These are phyloP conservation scores for Russula sp. DNA, from an alignment of 768 basidiomycete species.

Conservation along the genomic window DNA sequence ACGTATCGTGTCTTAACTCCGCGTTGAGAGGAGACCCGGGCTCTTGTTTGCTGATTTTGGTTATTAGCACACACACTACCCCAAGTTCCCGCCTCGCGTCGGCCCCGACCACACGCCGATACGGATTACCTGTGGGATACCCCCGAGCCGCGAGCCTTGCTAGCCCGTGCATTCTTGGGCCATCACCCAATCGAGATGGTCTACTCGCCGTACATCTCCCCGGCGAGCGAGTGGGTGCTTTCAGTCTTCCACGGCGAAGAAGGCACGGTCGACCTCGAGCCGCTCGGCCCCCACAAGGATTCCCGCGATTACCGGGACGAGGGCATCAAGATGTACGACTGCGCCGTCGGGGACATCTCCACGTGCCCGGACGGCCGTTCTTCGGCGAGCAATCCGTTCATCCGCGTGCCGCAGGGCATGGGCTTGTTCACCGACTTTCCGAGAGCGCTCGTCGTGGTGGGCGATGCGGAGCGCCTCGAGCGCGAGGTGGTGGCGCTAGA, in stretches of 20 bases:
- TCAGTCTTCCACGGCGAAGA: conserved; percentile 31
- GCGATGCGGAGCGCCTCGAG: conserved; percentile 48
- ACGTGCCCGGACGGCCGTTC: conserved; percentile 8
- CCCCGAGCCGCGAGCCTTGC: conserved; percentile 46
- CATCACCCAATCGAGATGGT: conserved; percentile 32
- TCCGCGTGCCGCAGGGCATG: conserved; percentile 32
- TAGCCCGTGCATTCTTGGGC: conserved; percentile 52
- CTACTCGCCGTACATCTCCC: conserved; percentile 33
- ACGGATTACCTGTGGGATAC: conserved; percentile 51
- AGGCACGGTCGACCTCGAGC: conserved; percentile 29
- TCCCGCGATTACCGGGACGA: conserved; percentile 25
- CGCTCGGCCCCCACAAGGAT: conserved; percentile 24
- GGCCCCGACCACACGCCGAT: conserved; percentile 43
- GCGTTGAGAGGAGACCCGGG: conserved; percentile 27
- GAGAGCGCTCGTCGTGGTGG: conserved; percentile 40
- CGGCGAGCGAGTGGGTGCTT: conserved; percentile 32
- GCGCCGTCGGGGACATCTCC: conserved; percentile 25
- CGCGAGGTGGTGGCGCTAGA: conserved; percentile 36
- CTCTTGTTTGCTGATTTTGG: neutral
- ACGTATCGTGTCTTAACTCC: conserved; percentile 7
- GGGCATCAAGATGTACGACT: conserved; percentile 25
- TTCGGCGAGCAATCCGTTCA: conserved; percentile 26
- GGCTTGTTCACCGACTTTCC: conserved; percentile 45
- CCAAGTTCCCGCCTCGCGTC: conserved; percentile 42
- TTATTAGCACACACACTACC: conserved; percentile 42